Percentiles rank a stretch among this genome's conserved stretches.
phyloP scores from a whole-genome alignment of 495 filamentous ascomycete species.

The Penicillium flavigenum region DNA sequence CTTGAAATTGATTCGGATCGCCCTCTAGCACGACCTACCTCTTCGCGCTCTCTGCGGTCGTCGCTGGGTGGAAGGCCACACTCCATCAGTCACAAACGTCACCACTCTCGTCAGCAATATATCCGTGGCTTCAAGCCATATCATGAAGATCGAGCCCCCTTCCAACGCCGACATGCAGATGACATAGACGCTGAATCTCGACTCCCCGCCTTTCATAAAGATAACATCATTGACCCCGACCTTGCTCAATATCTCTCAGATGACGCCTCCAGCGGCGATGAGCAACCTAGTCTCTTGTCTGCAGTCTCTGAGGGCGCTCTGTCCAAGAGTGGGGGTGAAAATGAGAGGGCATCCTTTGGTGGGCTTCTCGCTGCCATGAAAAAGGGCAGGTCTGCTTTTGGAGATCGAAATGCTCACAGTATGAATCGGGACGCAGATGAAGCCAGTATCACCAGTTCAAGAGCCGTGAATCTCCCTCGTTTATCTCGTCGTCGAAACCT shows the following conservation, averaged over 20 bases:
- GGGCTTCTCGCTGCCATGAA: slow-evolving; percentile 63
- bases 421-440: slow-evolving; percentile 64
- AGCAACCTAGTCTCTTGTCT: slow-evolving; percentile 83
- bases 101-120: slow-evolving; percentile 82
- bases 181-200: slow-evolving; percentile 64
- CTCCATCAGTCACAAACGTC: slow-evolving; percentile 76
- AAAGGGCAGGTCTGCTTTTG: slow-evolving; percentile 68
- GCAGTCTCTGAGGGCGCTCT: slow-evolving; percentile 58
- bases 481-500: slow-evolving; percentile 68
- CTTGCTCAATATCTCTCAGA: slow-evolving; percentile 94
- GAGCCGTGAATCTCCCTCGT: slow-evolving; percentile 52
- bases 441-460: slow-evolving; percentile 57
- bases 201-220: slow-evolving; percentile 89
- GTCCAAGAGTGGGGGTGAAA: slow-evolving; percentile 51
- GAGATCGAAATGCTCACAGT: slow-evolving; percentile 66
- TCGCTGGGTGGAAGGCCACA: slow-evolving; percentile 60
- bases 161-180: slow-evolving; percentile 68
- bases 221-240: slow-evolving; percentile 97
- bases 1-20: slow-evolving; percentile 81
- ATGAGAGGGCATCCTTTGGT: slow-evolving; percentile 52
- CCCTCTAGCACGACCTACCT: slow-evolving; percentile 76
- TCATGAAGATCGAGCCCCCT: slow-evolving; percentile 82
- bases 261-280: slow-evolving; percentile 86
- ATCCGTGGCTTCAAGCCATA: slow-evolving; percentile 58
- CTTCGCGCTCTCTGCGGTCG: slow-evolving; percentile 87